Evolutionary conservation across 768 basidiomycete species (phyloP), one percentile per base, ranked within the genome.

Genomic region (Gelatoporia subvermispora): DNA sequence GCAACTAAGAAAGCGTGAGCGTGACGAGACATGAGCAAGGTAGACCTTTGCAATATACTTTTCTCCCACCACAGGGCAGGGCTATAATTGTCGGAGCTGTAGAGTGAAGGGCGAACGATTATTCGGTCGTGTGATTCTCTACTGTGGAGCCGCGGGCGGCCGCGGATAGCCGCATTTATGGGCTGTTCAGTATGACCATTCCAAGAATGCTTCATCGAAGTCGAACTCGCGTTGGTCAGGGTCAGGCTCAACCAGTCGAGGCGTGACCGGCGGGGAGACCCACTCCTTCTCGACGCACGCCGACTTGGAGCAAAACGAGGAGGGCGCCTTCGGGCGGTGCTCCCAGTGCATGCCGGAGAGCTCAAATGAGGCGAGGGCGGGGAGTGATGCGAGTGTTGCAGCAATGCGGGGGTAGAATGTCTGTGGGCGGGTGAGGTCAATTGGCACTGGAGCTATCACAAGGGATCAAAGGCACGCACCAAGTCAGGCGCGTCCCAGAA

Each of bases 331-430:
- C 17, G 3, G 45, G 25, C 35, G 52, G 21, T 49, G 66, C 70
- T 40, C 66, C 71, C n/a, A 74, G 72, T 4, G 79, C 81, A 41
- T 76, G 73, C 85, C 86, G 89, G 54, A 83, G 84, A 67, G 88
- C 79, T 28, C 87, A 88, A 41, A 77, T 82, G 23, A 89, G 76
- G 61, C 88, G 87, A 58, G 87, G 87, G 40, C 78, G 76, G 52
- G 75, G 66, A 45, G 84, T 76, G 37, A 85, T 77, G 53, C 82
- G 73, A 41, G 78, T 69, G 57, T 84, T 83, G 60, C 85, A 85
- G 17, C 73, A 70, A 83, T 88, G 59, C 16, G 47, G 13, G 40
- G 35, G 35, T 18, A 37, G 35, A 39, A 24, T 13, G 28, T 7
- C 28, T 31, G 28, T 35, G 42, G 18, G 39, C 38, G 38, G 28